Evolutionary conservation across 2,329 filamentous ascomycete genomes (phyloP).

Genomic region (Scytalidium sp.): DNA sequence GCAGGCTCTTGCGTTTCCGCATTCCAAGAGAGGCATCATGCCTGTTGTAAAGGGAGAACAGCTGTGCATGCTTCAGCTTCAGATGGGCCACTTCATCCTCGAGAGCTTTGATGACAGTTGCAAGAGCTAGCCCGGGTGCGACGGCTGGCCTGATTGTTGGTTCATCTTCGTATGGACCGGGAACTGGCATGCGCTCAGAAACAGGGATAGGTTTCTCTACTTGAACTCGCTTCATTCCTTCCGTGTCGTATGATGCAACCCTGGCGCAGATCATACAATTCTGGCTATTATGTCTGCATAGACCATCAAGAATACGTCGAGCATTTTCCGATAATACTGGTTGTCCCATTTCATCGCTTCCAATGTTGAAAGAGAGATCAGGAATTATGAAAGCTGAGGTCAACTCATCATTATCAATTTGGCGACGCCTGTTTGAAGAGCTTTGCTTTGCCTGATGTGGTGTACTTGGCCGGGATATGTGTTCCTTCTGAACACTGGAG

Average conservation of each 20-base stretch:
- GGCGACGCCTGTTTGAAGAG: conserved; percentile 8
- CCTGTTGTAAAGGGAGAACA: conserved; percentile 60
- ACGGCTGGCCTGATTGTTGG: conserved; percentile 55
- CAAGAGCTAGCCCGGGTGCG: conserved; percentile 47
- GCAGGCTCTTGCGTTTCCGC: conserved; percentile 59
- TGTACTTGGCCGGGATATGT: conserved; percentile 2
- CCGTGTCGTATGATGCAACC: conserved; percentile 38
- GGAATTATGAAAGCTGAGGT: conserved; percentile 57
- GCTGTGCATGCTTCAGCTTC: conserved; percentile 63
- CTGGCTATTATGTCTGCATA: conserved; percentile 52
- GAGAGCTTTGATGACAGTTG: conserved; percentile 78
- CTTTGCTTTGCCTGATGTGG: not conserved
- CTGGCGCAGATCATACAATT: conserved; percentile 58
- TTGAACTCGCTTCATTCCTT: conserved; percentile 52
- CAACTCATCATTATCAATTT: conserved; percentile 49
- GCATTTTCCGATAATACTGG: conserved; percentile 50
- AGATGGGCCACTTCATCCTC: conserved; percentile 78
- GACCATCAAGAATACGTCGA: conserved; percentile 48
- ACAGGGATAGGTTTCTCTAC: conserved; percentile 65
- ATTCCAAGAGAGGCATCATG: conserved; percentile 66
- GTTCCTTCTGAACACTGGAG: conserved; percentile 1
- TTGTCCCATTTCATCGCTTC: conserved; percentile 29
- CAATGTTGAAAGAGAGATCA: conserved; percentile 38
- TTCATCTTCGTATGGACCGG: conserved; percentile 41
- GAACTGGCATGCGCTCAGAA: conserved; percentile 53